These are phyloP conservation scores for Backusella westeae DNA, from an alignment of 192 early-diverging fungal species.

Conservation along the genomic window DNA sequence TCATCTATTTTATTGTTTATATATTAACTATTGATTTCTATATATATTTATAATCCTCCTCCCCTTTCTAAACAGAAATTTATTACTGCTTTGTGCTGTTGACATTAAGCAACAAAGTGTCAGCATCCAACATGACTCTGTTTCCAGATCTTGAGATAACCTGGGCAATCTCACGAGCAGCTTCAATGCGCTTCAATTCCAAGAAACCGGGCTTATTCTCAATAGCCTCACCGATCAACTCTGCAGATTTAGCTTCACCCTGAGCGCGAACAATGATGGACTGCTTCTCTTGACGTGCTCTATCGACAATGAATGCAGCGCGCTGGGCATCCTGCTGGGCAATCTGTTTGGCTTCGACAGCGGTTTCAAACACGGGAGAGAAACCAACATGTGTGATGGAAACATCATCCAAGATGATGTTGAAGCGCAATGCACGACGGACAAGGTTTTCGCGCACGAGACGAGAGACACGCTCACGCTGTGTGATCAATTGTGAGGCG, in stretches of 20 bases:
- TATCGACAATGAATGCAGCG: conserved; percentile 92
- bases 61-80: neutral
- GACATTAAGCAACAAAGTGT: conserved; percentile 93
- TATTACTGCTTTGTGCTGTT: conserved; percentile 20
- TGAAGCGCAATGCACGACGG: conserved; percentile 79
- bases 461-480: conserved; percentile 91
- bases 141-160: conserved; percentile 83
- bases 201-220: conserved; percentile 97
- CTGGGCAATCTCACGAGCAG: conserved; percentile 90
- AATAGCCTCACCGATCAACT: conserved; percentile 95
- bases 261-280: conserved; percentile 94
- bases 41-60: neutral
- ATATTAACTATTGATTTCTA: neutral
- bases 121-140: conserved; percentile 88
- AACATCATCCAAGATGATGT: conserved; percentile 94
- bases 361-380: conserved; percentile 88
- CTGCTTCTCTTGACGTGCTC: conserved; percentile 95
- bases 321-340: conserved; percentile 98
- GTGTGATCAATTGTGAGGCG: conserved; percentile 96
- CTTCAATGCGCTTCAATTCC: conserved; percentile 89
- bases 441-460: conserved; percentile 87
- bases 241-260: conserved; percentile 93
- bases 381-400: conserved; percentile 96
- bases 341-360: conserved; percentile 99
- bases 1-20: neutral